Conservation (phyloP, 106 monocot genomes). For the Dendrobium catenatum region DNA sequence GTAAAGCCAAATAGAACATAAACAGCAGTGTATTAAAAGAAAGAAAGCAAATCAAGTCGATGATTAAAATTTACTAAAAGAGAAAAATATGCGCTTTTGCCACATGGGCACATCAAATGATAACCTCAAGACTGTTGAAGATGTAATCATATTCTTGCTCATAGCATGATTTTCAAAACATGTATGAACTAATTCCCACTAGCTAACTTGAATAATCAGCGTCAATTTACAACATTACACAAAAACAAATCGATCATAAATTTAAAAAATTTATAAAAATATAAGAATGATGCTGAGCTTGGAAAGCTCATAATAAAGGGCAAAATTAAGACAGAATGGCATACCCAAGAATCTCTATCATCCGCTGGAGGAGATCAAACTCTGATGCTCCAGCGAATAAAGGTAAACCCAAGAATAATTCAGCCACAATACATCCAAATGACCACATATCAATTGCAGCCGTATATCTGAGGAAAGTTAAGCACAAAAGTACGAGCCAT, state of each 20-base stretch:
- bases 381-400: conserved; percentile 94
- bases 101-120: too few species aligned
- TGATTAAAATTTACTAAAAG: too few species aligned
- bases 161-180: too few species aligned
- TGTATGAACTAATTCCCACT: too few species aligned
- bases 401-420: conserved; percentile 90
- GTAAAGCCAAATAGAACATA: too few species aligned
- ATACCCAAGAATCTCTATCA: conserved; percentile 84
- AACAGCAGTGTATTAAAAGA: too few species aligned
- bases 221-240: neutral
- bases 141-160: too few species aligned
- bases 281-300: neutral
- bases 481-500: conserved; percentile 22
- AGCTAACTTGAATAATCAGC: neutral
- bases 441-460: conserved; percentile 99
- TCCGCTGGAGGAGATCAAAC: conserved; percentile 84
- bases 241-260: neutral
- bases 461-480: conserved; percentile 74
- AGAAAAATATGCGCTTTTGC: too few species aligned
- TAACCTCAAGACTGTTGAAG: too few species aligned
- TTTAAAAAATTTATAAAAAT: neutral
- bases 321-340: neutral
- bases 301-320: neutral
- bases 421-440: conserved; percentile 91
- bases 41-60: too few species aligned